Conservation (phyloP, 176 grass and related monocot genomes). For the Zoysia japonica region DNA sequence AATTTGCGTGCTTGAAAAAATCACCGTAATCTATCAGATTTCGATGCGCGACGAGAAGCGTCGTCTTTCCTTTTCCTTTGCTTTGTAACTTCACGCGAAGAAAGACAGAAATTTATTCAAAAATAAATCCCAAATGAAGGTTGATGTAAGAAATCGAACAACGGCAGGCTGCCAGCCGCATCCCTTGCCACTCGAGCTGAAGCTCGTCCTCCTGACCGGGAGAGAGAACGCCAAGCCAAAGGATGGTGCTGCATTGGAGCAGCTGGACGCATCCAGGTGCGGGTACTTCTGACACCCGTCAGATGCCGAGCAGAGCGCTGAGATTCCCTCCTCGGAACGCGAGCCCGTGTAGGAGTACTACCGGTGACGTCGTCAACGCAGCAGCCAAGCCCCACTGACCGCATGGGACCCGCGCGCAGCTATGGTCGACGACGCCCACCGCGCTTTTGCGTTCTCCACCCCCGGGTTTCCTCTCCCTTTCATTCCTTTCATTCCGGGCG, state of each 20-base stretch:
- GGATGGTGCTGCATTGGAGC: no score
- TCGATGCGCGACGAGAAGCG: no score
- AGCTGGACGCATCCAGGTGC: not conserved
- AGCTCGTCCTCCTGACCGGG: not conserved
- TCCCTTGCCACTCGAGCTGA: no score
- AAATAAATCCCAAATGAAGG: no score
- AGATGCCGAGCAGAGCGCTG: constrained; percentile 53
- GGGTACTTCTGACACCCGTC: constrained; percentile 43
- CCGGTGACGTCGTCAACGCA: constrained; percentile 43
- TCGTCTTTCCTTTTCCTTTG: no score
- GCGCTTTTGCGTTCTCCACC: not conserved
- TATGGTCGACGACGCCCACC: constrained; percentile 2
- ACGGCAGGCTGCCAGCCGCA: no score
- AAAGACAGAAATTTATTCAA: no score
- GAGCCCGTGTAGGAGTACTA: not conserved
- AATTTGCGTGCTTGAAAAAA: no score
- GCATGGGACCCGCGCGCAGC: not conserved
- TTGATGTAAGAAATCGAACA: no score
- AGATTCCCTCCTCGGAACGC: constrained; percentile 56
- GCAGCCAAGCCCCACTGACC: not conserved
- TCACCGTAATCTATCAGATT: no score
- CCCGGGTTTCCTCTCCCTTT: not conserved
- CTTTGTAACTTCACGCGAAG: no score
- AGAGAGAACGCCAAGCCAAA: not conserved
- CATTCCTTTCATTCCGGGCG: not conserved